Conservation (phyloP, 257 asterid species). For the Eucommia ulmoides region DNA sequence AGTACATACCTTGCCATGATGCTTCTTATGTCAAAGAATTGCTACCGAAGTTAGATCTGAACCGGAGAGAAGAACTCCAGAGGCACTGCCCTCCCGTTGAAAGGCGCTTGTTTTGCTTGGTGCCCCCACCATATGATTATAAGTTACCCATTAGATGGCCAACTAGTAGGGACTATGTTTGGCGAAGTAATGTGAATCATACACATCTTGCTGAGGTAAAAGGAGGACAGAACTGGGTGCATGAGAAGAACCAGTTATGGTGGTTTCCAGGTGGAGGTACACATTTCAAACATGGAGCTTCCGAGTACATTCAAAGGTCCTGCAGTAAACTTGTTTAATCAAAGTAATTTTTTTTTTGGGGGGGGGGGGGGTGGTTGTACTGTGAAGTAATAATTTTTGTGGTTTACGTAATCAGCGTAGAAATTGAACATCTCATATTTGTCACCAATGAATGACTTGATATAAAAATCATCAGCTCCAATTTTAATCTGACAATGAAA, state of each 20-base stretch:
- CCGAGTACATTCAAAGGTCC: constrained; percentile 83
- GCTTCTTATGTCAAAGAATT: constrained; percentile 55
- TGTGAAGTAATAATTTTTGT: no score
- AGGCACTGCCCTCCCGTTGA: constrained; percentile 76
- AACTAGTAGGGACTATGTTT: constrained; percentile 72
- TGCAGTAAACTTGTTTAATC: no score
- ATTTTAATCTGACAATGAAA: no score
- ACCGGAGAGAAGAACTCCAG: constrained; percentile 75
- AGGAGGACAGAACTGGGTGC: constrained; percentile 98
- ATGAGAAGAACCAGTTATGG: constrained; percentile 60
- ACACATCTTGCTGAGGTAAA: constrained; percentile 80
- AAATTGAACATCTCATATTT: no score
- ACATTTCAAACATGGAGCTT: constrained; percentile 93
- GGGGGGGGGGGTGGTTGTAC: no score
- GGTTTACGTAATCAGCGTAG: no score
- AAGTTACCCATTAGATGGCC: constrained; percentile 92
- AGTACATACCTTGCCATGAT: constrained; percentile 86
- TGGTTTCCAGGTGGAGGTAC: constrained; percentile 99
- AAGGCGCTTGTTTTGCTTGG: constrained; percentile 72
- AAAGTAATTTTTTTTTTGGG: no score
- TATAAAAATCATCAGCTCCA: no score
- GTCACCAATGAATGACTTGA: no score
- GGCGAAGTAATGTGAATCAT: constrained; percentile 93
- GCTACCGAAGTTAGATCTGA: constrained; percentile 47
- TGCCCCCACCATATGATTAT: constrained; percentile 87